Conservation (phyloP, 208 protist genomes). For the Tritrichomonas musculus region DNA sequence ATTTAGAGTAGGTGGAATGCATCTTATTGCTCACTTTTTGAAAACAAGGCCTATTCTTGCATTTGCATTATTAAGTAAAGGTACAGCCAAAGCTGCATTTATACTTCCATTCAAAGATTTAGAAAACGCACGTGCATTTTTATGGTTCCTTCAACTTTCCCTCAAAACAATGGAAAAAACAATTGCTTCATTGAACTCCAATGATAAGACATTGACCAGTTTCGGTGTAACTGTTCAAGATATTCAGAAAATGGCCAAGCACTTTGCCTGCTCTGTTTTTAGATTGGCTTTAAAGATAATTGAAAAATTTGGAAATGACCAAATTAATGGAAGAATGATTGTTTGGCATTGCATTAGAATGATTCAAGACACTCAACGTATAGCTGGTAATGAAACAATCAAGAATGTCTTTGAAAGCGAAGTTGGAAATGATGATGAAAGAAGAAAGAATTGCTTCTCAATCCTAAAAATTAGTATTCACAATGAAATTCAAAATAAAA, state of each 20-base stretch:
- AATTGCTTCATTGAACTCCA: too few relatives aligned
- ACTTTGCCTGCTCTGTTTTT: not conserved
- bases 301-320: too few relatives aligned
- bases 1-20: constrained; percentile 10
- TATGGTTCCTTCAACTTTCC: not conserved
- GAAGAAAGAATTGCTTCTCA: not conserved
- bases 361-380: too few relatives aligned
- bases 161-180: not conserved
- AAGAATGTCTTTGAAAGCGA: not conserved
- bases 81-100: not conserved
- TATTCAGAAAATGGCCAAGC: not conserved
- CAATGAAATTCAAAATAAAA: not conserved
- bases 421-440: not conserved
- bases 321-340: too few relatives aligned
- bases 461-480: not conserved
- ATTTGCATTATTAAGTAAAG: not conserved
- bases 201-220: too few relatives aligned
- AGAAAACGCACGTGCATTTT: not conserved
- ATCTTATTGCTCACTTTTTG: not conserved
- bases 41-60: not conserved
- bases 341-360: too few relatives aligned
- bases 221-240: too few relatives aligned
- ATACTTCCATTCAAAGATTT: not conserved
- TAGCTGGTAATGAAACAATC: not conserved
- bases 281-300: not conserved